These are phyloP conservation scores for Russula emetica DNA, from an alignment of 768 basidiomycete genomes.

Conservation along the genomic window DNA sequence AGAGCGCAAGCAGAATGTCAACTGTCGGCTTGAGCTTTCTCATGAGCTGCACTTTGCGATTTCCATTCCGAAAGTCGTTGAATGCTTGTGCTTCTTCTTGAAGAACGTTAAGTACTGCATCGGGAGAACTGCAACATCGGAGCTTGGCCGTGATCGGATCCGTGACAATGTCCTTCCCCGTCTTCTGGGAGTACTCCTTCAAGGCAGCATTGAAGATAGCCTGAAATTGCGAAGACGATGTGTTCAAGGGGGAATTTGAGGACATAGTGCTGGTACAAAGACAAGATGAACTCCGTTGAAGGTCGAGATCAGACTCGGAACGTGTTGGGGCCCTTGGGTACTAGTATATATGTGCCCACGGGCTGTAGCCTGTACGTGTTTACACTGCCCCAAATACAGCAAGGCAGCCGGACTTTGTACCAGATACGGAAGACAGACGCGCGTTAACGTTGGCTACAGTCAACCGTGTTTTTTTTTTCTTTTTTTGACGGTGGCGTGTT, in stretches of 20 bases:
- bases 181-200: background rate
- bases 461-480: too few relatives aligned
- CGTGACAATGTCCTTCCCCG: background rate
- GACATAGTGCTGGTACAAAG: background rate
- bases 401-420: too few relatives aligned
- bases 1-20: background rate
- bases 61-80: slow-evolving; percentile 6
- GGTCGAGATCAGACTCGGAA: background rate
- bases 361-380: too few relatives aligned
- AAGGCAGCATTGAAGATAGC: slow-evolving; percentile 3
- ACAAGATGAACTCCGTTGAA: too few relatives aligned
- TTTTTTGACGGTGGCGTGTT: too few relatives aligned
- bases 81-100: background rate
- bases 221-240: background rate
- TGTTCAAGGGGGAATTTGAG: background rate
- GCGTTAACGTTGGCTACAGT: too few relatives aligned
- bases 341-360: too few relatives aligned
- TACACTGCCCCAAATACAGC: too few relatives aligned
- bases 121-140: background rate
- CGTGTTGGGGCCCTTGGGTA: background rate
- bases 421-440: too few relatives aligned
- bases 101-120: background rate
- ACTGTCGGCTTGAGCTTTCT: background rate
- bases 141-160: slow-evolving; percentile 3
- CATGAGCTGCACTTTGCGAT: background rate